Percentiles rank a stretch among this genome's conserved stretches.
These are phyloP conservation scores for Dactylellina sp. DNA, from an alignment of 2,329 filamentous ascomycete genomes.

Conservation along the genomic window DNA sequence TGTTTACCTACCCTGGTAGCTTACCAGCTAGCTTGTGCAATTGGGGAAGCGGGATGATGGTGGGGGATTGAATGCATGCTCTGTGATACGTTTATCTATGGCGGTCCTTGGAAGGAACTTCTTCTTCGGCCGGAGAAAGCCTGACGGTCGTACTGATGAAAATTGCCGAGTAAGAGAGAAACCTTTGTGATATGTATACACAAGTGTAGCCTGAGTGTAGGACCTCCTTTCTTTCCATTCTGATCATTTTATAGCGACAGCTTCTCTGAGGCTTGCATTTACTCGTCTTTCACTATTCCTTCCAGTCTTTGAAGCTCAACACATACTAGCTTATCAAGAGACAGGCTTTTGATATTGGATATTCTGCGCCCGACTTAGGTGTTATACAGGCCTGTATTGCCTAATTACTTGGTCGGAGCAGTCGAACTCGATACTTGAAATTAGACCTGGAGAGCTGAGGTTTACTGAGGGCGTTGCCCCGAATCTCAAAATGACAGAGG, in stretches of 20 bases:
- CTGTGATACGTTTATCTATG: background rate
- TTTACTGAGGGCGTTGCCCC: background rate
- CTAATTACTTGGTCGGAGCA: too few relatives aligned
- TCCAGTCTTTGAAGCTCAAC: too few relatives aligned
- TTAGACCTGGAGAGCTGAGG: background rate
- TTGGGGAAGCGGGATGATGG: background rate
- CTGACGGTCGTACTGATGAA: background rate
- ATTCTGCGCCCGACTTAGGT: too few relatives aligned
- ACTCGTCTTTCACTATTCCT: background rate
- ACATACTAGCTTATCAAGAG: too few relatives aligned
- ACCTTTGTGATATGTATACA: conserved; percentile 11
- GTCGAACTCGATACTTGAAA: too few relatives aligned
- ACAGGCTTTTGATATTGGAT: too few relatives aligned
- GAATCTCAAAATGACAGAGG: background rate
- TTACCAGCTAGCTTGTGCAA: too few relatives aligned
- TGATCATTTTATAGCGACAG: background rate
- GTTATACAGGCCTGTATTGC: too few relatives aligned
- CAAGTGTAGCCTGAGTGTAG: background rate
- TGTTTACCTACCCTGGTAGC: too few relatives aligned
- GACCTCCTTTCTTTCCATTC: background rate
- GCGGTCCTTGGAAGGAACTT: conserved; percentile 14
- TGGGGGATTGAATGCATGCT: conserved; percentile 13
- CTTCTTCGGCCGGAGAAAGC: too few relatives aligned
- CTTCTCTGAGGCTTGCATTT: background rate
- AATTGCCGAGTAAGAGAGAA: conserved; percentile 4